Percentiles rank a stretch among this genome's conserved stretches.
phyloP scores from a whole-genome alignment of 345 rosid species.

The Hibiscus mutabilis region DNA sequence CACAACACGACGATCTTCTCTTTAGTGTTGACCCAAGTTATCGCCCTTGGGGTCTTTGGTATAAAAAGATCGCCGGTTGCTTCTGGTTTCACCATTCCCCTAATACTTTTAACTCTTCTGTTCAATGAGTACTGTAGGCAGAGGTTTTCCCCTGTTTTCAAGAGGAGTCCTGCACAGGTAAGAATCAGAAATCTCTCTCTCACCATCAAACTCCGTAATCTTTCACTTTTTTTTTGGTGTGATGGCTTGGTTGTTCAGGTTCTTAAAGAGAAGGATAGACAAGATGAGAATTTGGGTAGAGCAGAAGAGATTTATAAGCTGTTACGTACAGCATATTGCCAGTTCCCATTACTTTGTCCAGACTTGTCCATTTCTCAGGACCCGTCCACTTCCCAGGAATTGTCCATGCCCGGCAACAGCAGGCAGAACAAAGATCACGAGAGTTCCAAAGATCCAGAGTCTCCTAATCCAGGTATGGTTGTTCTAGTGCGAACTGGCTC shows the following conservation, averaged over 20 bases:
- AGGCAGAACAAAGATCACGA: slow-evolving; percentile 14
- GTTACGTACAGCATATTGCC: slow-evolving; percentile 60
- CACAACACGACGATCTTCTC: slow-evolving; percentile 86
- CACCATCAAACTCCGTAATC: neutral
- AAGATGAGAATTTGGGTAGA: slow-evolving; percentile 53
- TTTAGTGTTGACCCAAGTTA: slow-evolving; percentile 70
- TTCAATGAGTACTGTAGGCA: slow-evolving; percentile 79
- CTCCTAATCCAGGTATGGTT: slow-evolving; percentile 26
- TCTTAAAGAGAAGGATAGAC: slow-evolving; percentile 75
- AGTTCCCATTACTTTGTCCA: slow-evolving; percentile 30
- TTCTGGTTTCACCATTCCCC: slow-evolving; percentile 71
- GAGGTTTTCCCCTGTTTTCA: slow-evolving; percentile 63
- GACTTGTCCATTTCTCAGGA: slow-evolving; percentile 20
- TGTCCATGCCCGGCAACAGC: slow-evolving; percentile 16
- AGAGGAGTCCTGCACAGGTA: slow-evolving; percentile 66
- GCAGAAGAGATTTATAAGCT: slow-evolving; percentile 39
- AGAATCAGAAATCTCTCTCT: slow-evolving; percentile 5
- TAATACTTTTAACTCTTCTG: slow-evolving; percentile 58
- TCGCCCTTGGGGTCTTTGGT: slow-evolving; percentile 88
- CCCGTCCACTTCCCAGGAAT: neutral
- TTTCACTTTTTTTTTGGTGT: neutral
- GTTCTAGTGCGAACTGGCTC: neutral
- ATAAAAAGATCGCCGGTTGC: slow-evolving; percentile 64
- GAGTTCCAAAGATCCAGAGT: slow-evolving; percentile 18
- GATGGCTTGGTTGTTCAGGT: slow-evolving; percentile 22